A percentile compares a stretch with the other conserved stretches of the same genome.
These are phyloP conservation scores for Dendrobium officinale DNA, from an alignment of 106 monocot species.

Conservation along the genomic window DNA sequence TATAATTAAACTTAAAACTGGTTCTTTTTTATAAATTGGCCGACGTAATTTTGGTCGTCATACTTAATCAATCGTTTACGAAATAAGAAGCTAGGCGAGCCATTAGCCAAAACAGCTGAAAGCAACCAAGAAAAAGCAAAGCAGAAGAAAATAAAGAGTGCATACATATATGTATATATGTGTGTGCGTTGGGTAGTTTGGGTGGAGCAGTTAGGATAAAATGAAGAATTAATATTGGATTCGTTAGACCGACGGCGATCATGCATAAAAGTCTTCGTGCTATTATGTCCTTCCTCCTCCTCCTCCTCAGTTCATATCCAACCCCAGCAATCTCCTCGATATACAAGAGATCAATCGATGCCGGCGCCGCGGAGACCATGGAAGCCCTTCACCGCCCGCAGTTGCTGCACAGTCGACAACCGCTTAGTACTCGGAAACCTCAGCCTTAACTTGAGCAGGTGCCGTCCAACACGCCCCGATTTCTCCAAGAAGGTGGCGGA, in stretches of 20 bases:
- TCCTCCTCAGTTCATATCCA: not conserved
- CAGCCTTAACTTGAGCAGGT: conserved; percentile 42
- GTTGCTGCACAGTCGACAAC: conserved; percentile 68
- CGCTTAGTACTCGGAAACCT: conserved; percentile 33
- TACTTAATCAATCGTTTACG: too few relatives aligned
- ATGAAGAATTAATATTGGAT: not conserved
- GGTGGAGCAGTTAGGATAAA: conserved; percentile 9
- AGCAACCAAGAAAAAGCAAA: not conserved
- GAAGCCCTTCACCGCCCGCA: conserved; percentile 51
- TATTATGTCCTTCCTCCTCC: not conserved
- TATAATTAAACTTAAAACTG: too few relatives aligned
- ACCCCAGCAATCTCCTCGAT: not conserved
- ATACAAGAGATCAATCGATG: not conserved
- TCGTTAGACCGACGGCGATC: not conserved
- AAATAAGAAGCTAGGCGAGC: too few relatives aligned
- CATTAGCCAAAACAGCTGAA: not conserved
- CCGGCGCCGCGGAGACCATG: conserved; percentile 30
- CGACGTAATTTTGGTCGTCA: too few relatives aligned
- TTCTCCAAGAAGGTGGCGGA: conserved; percentile 55
- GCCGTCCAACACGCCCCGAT: conserved; percentile 56
- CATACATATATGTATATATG: not conserved
- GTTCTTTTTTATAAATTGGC: too few relatives aligned
- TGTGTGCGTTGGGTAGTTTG: not conserved
- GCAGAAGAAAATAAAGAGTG: not conserved
- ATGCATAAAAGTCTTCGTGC: not conserved